Percentiles rank a stretch among this genome's conserved stretches.
These are phyloP conservation scores for Boletus albobrunnescens DNA, from an alignment of 1,284 basidiomycete species.

Conservation along the genomic window DNA sequence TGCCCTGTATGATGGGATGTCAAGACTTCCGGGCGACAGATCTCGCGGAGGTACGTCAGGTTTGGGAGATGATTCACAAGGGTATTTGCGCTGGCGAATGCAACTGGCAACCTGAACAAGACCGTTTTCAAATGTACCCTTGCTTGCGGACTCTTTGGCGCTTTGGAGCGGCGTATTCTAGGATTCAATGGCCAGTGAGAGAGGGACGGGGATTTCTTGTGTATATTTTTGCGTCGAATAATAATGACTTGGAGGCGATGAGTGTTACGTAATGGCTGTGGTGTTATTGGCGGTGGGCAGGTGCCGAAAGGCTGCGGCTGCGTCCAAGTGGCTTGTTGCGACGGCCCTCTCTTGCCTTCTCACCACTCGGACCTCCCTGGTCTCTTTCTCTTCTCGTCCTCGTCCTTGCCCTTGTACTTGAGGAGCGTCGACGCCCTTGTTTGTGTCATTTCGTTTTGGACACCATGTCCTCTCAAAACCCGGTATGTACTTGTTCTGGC, in stretches of 20 bases:
- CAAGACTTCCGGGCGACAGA: conserved; percentile 90
- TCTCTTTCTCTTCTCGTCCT: not conserved
- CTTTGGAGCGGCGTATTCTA: too few relatives aligned
- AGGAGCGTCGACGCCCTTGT: not conserved
- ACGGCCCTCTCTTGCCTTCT: conserved; percentile 10
- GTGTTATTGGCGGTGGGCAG: conserved; percentile 22
- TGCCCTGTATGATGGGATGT: conserved; percentile 91
- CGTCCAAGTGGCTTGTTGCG: conserved; percentile 21
- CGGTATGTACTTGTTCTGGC: conserved; percentile 24
- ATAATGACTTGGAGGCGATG: conserved; percentile 10
- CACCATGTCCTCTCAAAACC: conserved; percentile 31
- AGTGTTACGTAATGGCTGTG: conserved; percentile 26
- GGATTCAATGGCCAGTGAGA: too few relatives aligned
- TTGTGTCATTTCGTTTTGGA: not conserved
- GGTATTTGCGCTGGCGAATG: conserved; percentile 76
- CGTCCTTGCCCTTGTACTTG: not conserved
- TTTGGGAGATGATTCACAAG: conserved; percentile 91
- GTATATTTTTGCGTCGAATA: not conserved
- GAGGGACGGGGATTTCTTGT: too few relatives aligned
- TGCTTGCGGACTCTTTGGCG: too few relatives aligned
- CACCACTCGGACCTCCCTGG: conserved; percentile 3
- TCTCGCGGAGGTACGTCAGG: conserved; percentile 89
- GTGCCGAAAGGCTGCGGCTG: conserved; percentile 29
- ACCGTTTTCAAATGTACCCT: conserved; percentile 70
- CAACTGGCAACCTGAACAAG: conserved; percentile 66